Evolutionary conservation across 768 basidiomycete species (phyloP).

Genomic region (Lyophyllum shimeji): DNA sequence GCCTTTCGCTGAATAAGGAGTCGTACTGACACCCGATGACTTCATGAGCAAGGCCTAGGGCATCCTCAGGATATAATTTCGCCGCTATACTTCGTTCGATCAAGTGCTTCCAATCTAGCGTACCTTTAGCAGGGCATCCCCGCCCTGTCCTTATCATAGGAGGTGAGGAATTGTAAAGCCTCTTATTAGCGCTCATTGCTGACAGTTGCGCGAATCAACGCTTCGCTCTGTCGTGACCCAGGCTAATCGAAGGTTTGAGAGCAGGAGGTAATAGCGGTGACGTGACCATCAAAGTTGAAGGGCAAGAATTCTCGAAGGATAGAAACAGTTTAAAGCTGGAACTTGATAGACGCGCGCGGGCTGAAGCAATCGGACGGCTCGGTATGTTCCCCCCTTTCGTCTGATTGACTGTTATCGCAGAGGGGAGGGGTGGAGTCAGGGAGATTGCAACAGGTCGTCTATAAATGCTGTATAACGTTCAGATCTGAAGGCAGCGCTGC

Average conservation of each 20-base stretch:
- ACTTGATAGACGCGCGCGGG: too few relatives aligned
- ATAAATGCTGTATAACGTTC: too few relatives aligned
- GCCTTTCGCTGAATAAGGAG: neutral
- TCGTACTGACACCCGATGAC: neutral
- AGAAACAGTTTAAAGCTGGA: too few relatives aligned
- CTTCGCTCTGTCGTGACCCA: conserved; percentile 8
- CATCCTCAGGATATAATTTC: neutral
- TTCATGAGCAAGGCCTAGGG: neutral
- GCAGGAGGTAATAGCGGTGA: conserved; percentile 9
- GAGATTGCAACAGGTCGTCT: too few relatives aligned
- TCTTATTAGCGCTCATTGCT: neutral
- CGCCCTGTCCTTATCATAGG: neutral
- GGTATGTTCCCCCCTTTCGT: too few relatives aligned
- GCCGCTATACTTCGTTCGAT: neutral
- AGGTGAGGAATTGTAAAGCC: neutral
- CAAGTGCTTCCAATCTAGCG: neutral
- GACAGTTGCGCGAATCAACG: neutral
- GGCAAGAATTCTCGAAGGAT: conserved; percentile 19
- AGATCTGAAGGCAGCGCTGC: too few relatives aligned
- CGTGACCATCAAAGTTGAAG: conserved; percentile 1
- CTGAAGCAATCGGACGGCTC: too few relatives aligned
- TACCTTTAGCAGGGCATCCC: neutral
- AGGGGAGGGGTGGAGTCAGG: too few relatives aligned
- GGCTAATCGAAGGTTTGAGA: conserved; percentile 13
- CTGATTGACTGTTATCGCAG: too few relatives aligned